A percentile compares a stretch with the other conserved stretches of the same genome.
phyloP scores from a whole-genome alignment of 2,329 filamentous ascomycete genomes.

The Chaetomium sp. region DNA sequence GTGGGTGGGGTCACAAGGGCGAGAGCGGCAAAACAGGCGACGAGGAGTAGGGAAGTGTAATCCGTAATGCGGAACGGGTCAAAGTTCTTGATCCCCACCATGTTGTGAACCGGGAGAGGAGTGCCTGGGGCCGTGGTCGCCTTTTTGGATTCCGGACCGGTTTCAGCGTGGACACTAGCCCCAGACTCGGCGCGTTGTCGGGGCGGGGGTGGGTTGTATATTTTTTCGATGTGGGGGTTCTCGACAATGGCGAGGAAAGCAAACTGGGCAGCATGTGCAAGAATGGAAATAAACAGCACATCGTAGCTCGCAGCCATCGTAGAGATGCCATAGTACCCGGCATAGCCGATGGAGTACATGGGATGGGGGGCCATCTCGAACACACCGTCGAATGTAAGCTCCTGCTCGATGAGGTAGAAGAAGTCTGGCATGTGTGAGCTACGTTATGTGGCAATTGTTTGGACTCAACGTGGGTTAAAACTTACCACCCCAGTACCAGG shows the following conservation, averaged over 20 bases:
- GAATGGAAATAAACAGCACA: constrained; percentile 91
- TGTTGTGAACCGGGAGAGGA: constrained; percentile 69
- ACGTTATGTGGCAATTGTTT: too few species aligned
- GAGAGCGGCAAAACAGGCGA: constrained; percentile 67
- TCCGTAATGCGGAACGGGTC: constrained; percentile 87
- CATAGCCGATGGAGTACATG: constrained; percentile 98
- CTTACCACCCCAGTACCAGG: constrained; percentile 86
- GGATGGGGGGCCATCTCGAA: constrained; percentile 98
- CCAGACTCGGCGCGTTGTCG: constrained; percentile 44
- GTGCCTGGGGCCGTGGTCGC: constrained; percentile 15
- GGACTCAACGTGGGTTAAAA: not conserved
- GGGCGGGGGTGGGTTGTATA: constrained; percentile 83
- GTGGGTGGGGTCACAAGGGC: constrained; percentile 74
- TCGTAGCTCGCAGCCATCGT: constrained; percentile 98
- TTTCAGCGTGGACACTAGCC: constrained; percentile 22
- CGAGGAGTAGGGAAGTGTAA: constrained; percentile 68
- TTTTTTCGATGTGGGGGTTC: constrained; percentile 97
- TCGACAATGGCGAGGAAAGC: constrained; percentile 87
- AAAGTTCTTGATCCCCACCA: constrained; percentile 76
- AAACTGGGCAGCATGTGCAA: constrained; percentile 91
- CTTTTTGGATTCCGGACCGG: constrained; percentile 3
- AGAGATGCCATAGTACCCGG: constrained; percentile 96
- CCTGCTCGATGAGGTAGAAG: constrained; percentile 97
- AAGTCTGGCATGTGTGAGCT: constrained; percentile 56
- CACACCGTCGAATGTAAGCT: constrained; percentile 95